Conservation (phyloP, 1,284 basidiomycete species). For the Xanthoconium separans region DNA sequence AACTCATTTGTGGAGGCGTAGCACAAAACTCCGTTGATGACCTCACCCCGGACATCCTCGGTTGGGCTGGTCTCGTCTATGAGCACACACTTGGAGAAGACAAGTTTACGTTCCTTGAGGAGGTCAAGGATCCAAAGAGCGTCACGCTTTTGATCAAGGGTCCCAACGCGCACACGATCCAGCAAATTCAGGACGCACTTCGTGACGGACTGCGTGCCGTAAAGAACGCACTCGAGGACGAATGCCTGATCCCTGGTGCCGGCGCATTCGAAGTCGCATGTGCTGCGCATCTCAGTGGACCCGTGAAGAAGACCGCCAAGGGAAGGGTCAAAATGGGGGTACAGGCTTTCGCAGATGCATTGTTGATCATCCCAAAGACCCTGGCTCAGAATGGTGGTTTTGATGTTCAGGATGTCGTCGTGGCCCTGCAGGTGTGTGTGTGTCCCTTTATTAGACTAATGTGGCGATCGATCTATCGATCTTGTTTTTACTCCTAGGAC, state of each 20-base stretch:
- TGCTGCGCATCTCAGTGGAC: conserved; percentile 77
- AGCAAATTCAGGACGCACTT: conserved; percentile 96
- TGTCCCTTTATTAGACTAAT: conserved; percentile 5
- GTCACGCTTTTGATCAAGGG: conserved; percentile 98
- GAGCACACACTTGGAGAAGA: conserved; percentile 99
- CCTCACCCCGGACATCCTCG: conserved; percentile 86
- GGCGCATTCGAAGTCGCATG: conserved; percentile 99
- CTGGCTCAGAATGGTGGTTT: conserved; percentile 96
- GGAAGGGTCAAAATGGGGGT: conserved; percentile 98
- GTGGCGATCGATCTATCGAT: conserved; percentile 11
- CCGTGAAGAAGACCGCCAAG: conserved; percentile 85
- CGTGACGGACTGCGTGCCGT: conserved; percentile 95
- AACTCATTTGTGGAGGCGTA: conserved; percentile 91
- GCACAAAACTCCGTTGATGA: conserved; percentile 99
- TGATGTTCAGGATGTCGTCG: conserved; percentile 95
- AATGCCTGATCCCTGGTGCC: conserved; percentile 86
- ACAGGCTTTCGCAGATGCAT: conserved; percentile 94
- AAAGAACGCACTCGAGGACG: conserved; percentile 96
- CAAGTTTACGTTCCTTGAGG: conserved; percentile 98
- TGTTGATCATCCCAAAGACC: conserved; percentile 96
- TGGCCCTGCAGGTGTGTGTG: conserved; percentile 74
- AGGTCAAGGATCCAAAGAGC: conserved; percentile 94
- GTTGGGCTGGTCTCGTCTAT: conserved; percentile 98
- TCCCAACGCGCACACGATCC: conserved; percentile 96
- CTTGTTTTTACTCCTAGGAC: conserved; percentile 52